A percentile compares a stretch with the other conserved stretches of the same genome.
phyloP scores from a whole-genome alignment of 805 yeast species.

The Pichia deserticola region DNA sequence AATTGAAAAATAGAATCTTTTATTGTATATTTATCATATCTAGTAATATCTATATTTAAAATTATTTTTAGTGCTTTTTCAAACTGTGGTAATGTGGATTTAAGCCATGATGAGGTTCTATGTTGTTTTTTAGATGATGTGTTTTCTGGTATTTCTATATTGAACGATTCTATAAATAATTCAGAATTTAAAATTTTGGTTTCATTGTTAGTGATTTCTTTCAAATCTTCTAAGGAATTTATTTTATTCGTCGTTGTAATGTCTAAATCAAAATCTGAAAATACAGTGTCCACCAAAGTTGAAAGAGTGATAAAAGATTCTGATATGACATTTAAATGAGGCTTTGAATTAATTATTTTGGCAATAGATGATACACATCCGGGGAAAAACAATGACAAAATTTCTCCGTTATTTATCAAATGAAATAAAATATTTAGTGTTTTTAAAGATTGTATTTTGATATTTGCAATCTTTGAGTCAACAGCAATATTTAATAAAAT shows the following conservation, averaged over 20 bases:
- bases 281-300: conserved; percentile 29
- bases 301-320: conserved; percentile 27
- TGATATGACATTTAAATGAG: conserved; percentile 32
- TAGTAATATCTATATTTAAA: conserved; percentile 12
- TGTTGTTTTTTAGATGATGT: conserved; percentile 13
- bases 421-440: conserved; percentile 30
- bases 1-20: conserved; percentile 26
- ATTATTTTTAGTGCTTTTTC: conserved; percentile 36
- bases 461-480: conserved; percentile 19
- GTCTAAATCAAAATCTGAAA: conserved; percentile 35
- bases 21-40: conserved; percentile 27
- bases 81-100: conserved; percentile 44
- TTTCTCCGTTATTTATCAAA: conserved; percentile 38
- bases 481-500: conserved; percentile 32
- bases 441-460: conserved; percentile 29
- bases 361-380: conserved; percentile 42
- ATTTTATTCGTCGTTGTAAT: conserved; percentile 9
- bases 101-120: conserved; percentile 49
- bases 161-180: too few species aligned
- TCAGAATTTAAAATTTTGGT: too few species aligned
- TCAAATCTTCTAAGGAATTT: conserved; percentile 12
- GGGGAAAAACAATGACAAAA: conserved; percentile 41
- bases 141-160: conserved; percentile 14
- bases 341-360: conserved; percentile 29
- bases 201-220: neutral